A percentile compares a stretch with the other conserved stretches of the same genome.
Evolutionary conservation across 257 asterid genomes (phyloP).

Genomic region (Anisodus acutangulus): DNA sequence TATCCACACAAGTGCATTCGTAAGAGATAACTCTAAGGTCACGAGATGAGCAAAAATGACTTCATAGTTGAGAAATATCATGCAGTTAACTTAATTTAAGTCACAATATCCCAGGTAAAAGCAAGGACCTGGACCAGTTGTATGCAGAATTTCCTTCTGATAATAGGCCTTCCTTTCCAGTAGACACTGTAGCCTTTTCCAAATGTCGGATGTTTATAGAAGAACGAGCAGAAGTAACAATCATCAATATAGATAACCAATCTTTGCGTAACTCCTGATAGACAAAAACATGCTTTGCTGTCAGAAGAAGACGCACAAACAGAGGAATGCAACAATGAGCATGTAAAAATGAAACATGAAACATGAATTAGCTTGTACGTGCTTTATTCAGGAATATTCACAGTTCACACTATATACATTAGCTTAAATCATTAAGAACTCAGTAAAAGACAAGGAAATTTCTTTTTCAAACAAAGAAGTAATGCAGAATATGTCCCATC

Average conservation of each 20-base stretch:
- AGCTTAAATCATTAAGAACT: background rate
- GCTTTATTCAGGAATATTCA: conserved; percentile 4
- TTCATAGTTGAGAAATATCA: conserved; percentile 28
- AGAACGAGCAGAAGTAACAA: conserved; percentile 98
- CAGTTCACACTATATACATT: conserved; percentile 19
- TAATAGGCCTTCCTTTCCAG: conserved; percentile 95
- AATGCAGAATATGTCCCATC: background rate
- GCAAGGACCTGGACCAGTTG: conserved; percentile 92
- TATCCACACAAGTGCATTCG: background rate
- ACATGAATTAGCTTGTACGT: background rate
- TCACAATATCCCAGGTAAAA: background rate
- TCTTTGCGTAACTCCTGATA: conserved; percentile 88
- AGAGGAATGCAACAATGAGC: background rate
- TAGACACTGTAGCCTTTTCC: conserved; percentile 97
- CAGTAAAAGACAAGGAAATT: background rate
- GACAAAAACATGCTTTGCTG: conserved; percentile 29
- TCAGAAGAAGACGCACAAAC: background rate
- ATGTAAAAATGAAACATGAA: background rate
- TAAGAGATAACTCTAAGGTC: conserved; percentile 1
- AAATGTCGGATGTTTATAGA: conserved; percentile 93
- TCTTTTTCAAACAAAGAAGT: background rate
- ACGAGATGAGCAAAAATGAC: background rate
- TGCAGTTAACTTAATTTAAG: conserved; percentile 30
- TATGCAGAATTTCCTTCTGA: conserved; percentile 98
- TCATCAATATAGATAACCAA: conserved; percentile 91